A percentile compares a stretch with the other conserved stretches of the same genome.
Evolutionary conservation across 2,329 filamentous ascomycete species (phyloP).

Genomic region (Pseudogymnoascus sp.): DNA sequence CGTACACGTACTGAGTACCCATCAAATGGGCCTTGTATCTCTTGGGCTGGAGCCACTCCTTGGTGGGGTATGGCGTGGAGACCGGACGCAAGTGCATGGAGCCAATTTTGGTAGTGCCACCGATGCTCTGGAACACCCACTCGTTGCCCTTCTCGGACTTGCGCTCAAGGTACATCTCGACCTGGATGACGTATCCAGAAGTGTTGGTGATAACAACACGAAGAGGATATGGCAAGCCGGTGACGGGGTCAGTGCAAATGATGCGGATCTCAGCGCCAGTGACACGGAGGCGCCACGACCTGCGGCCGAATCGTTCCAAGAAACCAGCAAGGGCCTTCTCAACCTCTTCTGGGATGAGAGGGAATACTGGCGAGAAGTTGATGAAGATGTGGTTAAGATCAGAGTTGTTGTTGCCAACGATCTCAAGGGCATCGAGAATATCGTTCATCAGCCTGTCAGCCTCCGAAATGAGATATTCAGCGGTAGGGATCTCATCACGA

Average conservation of each 20-base stretch:
- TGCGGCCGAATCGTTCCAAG: conserved; percentile 89
- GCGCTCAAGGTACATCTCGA: conserved; percentile 95
- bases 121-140: conserved; percentile 97
- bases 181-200: conserved; percentile 93
- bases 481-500: conserved; percentile 95
- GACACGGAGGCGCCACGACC: conserved; percentile 92
- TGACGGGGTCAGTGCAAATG: conserved; percentile 84
- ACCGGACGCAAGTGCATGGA: conserved; percentile 91
- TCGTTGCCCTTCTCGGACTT: conserved; percentile 92
- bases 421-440: conserved; percentile 94
- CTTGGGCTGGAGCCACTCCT: conserved; percentile 98
- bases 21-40: conserved; percentile 98
- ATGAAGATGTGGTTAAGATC: conserved; percentile 99
- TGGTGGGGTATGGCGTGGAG: conserved; percentile 88
- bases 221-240: conserved; percentile 79
- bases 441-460: conserved; percentile 95
- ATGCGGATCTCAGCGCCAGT: conserved; percentile 97
- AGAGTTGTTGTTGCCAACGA: conserved; percentile 98
- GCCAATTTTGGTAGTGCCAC: conserved; percentile 88
- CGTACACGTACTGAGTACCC: conserved; percentile 98
- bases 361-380: conserved; percentile 97
- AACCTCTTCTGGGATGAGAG: conserved; percentile 79
- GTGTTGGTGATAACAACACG: conserved; percentile 98
- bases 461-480: conserved; percentile 95
- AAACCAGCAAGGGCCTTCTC: conserved; percentile 91